phyloP scores from a whole-genome alignment of 805 yeast species.

The Metschnikowia similis region DNA sequence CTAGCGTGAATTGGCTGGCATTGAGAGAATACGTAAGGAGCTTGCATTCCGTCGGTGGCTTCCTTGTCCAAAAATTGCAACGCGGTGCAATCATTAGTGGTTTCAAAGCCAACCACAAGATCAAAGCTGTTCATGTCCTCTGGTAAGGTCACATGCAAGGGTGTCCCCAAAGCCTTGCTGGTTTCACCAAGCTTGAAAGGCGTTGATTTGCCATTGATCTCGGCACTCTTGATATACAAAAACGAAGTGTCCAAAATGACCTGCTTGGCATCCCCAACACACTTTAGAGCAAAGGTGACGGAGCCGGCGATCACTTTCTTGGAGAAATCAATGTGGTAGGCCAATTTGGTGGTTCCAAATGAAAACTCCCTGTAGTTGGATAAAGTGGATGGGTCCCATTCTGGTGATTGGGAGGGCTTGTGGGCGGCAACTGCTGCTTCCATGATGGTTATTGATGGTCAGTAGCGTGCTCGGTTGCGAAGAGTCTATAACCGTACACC shows the following conservation, averaged over 20 bases:
- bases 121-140: conserved; percentile 14
- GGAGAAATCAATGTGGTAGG: conserved; percentile 54
- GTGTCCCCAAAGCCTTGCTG: conserved; percentile 56
- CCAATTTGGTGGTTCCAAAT: conserved; percentile 49
- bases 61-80: conserved; percentile 77
- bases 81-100: conserved; percentile 77
- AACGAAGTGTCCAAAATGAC: conserved; percentile 69
- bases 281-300: conserved; percentile 44
- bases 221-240: conserved; percentile 44
- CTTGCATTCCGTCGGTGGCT: conserved; percentile 67
- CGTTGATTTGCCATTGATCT: conserved; percentile 36
- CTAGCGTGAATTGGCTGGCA: conserved; percentile 91
- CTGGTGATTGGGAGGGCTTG: conserved; percentile 16
- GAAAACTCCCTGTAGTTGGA: conserved; percentile 62
- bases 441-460: conserved; percentile 2
- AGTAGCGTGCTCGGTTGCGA: not conserved
- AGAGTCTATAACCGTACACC: not conserved
- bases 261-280: conserved; percentile 21
- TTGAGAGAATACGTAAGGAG: conserved; percentile 79
- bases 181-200: conserved; percentile 36
- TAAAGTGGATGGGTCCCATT: conserved; percentile 66
- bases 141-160: conserved; percentile 35
- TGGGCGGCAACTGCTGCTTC: conserved; percentile 10
- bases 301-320: conserved; percentile 49
- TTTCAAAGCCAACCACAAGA: conserved; percentile 51